Percentiles rank a stretch among this genome's conserved stretches.
phyloP scores from a whole-genome alignment of 192 early-diverging fungal species.

The Linderina pennispora region DNA sequence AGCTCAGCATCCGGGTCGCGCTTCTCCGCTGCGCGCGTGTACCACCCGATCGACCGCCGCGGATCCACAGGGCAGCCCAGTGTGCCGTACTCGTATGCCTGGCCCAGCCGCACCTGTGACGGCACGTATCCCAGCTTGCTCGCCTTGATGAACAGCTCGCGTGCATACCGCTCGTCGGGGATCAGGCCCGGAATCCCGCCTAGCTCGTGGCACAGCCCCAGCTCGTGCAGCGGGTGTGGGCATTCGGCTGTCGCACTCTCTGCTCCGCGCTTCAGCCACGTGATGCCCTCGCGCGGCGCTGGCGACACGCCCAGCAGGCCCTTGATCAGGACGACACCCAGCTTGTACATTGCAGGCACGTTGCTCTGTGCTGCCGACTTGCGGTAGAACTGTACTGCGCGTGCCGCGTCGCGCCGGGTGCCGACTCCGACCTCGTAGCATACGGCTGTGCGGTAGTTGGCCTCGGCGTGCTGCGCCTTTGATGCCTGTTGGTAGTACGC shows the following conservation, averaged over 20 bases:
- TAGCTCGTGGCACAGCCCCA: constrained; percentile 80
- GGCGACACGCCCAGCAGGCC: constrained; percentile 67
- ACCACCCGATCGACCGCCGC: constrained; percentile 90
- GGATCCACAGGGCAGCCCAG: constrained; percentile 83
- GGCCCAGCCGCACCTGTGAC: constrained; percentile 88
- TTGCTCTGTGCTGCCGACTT: constrained; percentile 89
- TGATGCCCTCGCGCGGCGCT: constrained; percentile 87
- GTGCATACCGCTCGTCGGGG: constrained; percentile 79
- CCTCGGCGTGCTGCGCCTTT: constrained; percentile 85
- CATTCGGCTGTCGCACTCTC: constrained; percentile 84
- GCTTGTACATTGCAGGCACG: constrained; percentile 95
- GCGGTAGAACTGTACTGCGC: constrained; percentile 86
- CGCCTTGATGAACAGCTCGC: constrained; percentile 86
- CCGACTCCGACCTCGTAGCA: constrained; percentile 97
- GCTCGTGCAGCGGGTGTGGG: constrained; percentile 91
- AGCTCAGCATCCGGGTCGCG: constrained; percentile 86
- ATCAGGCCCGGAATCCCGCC: constrained; percentile 64
- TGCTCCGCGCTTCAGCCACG: constrained; percentile 91
- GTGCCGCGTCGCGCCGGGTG: constrained; percentile 71
- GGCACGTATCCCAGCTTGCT: constrained; percentile 91
- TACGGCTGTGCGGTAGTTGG: constrained; percentile 90
- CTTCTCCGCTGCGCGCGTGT: constrained; percentile 88
- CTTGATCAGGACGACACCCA: constrained; percentile 87
- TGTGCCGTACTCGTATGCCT: constrained; percentile 92
- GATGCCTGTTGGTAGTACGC: constrained; percentile 85